These are phyloP conservation scores for Penicillium bialowiezense DNA, from an alignment of 495 filamentous ascomycete genomes.

Conservation along the genomic window DNA sequence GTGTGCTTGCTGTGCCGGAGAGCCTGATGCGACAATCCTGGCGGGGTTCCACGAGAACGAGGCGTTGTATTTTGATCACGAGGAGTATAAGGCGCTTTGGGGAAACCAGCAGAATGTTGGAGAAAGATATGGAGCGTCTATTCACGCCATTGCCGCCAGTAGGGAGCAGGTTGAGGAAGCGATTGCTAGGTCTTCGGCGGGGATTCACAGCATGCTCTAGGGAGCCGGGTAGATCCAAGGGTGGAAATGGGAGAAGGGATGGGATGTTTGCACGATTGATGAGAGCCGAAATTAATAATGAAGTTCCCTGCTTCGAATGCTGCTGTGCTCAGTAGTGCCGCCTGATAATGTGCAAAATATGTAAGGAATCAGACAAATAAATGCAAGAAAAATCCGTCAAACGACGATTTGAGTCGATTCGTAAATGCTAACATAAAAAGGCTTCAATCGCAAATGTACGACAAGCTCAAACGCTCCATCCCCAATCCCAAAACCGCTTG, in stretches of 20 bases:
- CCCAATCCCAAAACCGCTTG: too few species aligned
- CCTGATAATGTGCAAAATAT: too few species aligned
- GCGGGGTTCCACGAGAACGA: slow-evolving; percentile 1
- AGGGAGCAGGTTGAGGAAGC: slow-evolving; percentile 14
- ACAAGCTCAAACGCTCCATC: too few species aligned
- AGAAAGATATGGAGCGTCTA: neutral
- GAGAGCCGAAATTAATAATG: neutral
- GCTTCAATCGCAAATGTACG: too few species aligned
- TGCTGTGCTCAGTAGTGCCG: too few species aligned
- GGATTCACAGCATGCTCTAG: neutral
- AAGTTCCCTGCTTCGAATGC: too few species aligned
- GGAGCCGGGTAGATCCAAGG: too few species aligned
- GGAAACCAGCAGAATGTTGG: slow-evolving; percentile 1
- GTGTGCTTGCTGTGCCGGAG: slow-evolving; percentile 11
- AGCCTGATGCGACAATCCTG: slow-evolving; percentile 7
- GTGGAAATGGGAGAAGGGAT: neutral
- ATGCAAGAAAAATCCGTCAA: too few species aligned
- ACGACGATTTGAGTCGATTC: too few species aligned
- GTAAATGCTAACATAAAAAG: too few species aligned
- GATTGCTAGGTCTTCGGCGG: neutral
- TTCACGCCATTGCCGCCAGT: neutral
- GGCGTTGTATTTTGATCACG: slow-evolving; percentile 4
- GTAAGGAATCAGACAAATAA: too few species aligned
- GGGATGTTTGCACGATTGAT: neutral
- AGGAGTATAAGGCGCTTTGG: slow-evolving; percentile 7